Evolutionary conservation across 1,139 yeast species (phyloP).

Genomic region (Geotrichum bryndzae): DNA sequence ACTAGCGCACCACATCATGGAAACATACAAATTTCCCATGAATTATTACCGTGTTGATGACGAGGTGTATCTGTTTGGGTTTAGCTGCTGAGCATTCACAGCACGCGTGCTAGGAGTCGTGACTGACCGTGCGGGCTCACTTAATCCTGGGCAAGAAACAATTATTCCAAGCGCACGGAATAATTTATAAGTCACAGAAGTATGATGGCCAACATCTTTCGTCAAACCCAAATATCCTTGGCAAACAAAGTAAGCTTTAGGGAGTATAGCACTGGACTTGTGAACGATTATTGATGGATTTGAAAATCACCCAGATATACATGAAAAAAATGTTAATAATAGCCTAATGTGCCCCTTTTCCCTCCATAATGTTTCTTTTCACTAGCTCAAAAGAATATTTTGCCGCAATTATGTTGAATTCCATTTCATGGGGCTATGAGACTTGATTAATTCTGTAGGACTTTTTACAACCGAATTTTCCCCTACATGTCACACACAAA

Average conservation of each 20-base stretch:
- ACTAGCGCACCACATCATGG: conserved; percentile 49
- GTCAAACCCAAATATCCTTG: conserved; percentile 38
- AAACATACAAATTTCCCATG: conserved; percentile 51
- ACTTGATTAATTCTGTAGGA: conserved; percentile 62
- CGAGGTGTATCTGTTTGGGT: conserved; percentile 52
- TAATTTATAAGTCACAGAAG: conserved; percentile 55
- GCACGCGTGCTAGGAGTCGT: conserved; percentile 58
- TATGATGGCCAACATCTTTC: conserved; percentile 44
- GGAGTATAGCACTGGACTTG: background rate
- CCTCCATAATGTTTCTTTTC: background rate
- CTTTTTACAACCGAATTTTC: conserved; percentile 49
- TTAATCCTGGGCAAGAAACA: conserved; percentile 48
- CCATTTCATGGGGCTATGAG: conserved; percentile 60
- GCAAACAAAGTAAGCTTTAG: conserved; percentile 38
- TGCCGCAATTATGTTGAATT: conserved; percentile 34
- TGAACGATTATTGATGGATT: background rate
- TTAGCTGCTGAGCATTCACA: conserved; percentile 59
- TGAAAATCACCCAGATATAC: background rate
- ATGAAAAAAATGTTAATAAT: background rate
- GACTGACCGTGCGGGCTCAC: conserved; percentile 55
- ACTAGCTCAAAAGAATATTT: conserved; percentile 19
- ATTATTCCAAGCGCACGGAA: conserved; percentile 56
- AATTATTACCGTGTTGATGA: conserved; percentile 46
- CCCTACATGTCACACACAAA: conserved; percentile 50
- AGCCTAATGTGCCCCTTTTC: background rate